phyloP scores from a whole-genome alignment of 208 protist species.

The Crithidia mellificae region DNA sequence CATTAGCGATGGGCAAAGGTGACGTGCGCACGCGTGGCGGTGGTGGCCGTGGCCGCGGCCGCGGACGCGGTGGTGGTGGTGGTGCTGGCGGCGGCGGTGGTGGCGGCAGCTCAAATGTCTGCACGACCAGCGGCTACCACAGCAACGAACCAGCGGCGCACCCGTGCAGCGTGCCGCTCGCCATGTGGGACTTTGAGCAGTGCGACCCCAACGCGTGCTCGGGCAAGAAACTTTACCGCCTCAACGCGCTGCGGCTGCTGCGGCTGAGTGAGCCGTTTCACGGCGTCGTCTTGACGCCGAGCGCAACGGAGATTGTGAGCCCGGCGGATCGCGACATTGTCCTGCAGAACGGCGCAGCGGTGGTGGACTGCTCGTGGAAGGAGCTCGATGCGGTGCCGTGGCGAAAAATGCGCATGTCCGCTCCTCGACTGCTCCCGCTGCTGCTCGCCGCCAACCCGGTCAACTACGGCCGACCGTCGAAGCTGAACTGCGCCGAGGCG shows the following conservation, averaged over 20 bases:
- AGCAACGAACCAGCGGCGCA: slow-evolving; percentile 50
- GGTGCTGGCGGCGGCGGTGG: slow-evolving; percentile 25
- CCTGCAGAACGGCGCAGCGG: slow-evolving; percentile 87
- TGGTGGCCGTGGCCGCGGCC: slow-evolving; percentile 33
- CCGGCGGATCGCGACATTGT: slow-evolving; percentile 93
- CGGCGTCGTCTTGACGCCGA: slow-evolving; percentile 96
- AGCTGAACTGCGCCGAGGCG: slow-evolving; percentile 98
- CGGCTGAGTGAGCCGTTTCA: slow-evolving; percentile 86
- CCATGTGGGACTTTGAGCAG: slow-evolving; percentile 99
- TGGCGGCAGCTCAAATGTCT: slow-evolving; percentile 4
- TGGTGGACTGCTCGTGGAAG: slow-evolving; percentile 99
- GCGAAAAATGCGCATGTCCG: slow-evolving; percentile 90
- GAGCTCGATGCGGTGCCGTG: slow-evolving; percentile 95
- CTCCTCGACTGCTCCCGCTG: slow-evolving; percentile 94
- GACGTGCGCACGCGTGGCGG: slow-evolving; percentile 23
- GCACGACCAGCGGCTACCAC: slow-evolving; percentile 34
- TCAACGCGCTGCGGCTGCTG: slow-evolving; percentile 91
- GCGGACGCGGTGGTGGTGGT: slow-evolving; percentile 25
- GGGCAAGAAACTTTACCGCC: slow-evolving; percentile 93
- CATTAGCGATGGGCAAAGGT: slow-evolving; percentile 15
- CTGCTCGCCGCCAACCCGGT: slow-evolving; percentile 99
- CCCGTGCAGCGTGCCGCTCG: slow-evolving; percentile 84
- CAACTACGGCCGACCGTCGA: slow-evolving; percentile 98
- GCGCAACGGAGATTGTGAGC: slow-evolving; percentile 92
- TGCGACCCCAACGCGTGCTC: slow-evolving; percentile 98